Conservation (phyloP, 305 asterid genomes). For the Fraxinus ornus region DNA sequence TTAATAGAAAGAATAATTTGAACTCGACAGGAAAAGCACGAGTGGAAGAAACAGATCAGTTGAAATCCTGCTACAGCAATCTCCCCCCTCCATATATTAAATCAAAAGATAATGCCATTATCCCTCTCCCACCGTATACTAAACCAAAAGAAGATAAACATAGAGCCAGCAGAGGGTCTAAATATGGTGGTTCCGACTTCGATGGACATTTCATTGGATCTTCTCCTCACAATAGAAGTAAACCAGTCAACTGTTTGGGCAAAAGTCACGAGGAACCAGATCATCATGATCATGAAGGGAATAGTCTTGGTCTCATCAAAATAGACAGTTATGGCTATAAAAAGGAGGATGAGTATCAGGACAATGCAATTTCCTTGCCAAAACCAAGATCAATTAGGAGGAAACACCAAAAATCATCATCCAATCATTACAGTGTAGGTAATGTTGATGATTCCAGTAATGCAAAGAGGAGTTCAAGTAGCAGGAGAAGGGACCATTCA, state of each 20-base stretch:
- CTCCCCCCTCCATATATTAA: constrained; percentile 68
- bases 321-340: constrained; percentile 27
- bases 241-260: constrained; percentile 28
- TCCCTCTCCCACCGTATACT: constrained; percentile 58
- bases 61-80: constrained; percentile 33
- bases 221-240: constrained; percentile 22
- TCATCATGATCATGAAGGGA: constrained; percentile 27
- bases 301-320: constrained; percentile 27
- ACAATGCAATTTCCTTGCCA: constrained; percentile 46
- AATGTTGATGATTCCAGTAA: constrained; percentile 45
- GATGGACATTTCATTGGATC: constrained; percentile 29
- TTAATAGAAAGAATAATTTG: constrained; percentile 25
- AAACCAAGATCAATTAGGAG: constrained; percentile 70
- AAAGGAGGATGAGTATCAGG: constrained; percentile 37
- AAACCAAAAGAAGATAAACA: constrained; percentile 52
- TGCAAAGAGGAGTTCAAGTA: constrained; percentile 51
- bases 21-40: constrained; percentile 33
- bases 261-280: constrained; percentile 28
- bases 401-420: constrained; percentile 64
- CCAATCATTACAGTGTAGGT: constrained; percentile 34
- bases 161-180: constrained; percentile 17
- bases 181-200: constrained; percentile 21
- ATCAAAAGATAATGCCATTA: constrained; percentile 37
- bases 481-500: constrained; percentile 68
- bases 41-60: constrained; percentile 39